Evolutionary conservation across 306 rosid species (phyloP).

Genomic region (Nissolia schottii): DNA sequence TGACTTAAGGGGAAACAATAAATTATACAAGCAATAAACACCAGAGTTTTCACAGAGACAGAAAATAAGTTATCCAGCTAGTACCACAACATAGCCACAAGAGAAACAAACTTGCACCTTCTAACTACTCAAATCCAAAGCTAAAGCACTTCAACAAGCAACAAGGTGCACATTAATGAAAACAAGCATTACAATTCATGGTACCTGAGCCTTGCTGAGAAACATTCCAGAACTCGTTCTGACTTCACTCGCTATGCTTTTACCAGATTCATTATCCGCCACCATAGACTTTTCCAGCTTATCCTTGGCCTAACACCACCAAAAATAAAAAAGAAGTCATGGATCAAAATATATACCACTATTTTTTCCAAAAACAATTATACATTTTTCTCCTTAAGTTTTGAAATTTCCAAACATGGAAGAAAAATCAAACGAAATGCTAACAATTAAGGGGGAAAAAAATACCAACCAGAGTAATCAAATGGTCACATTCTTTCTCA

Average conservation of each 20-base stretch:
- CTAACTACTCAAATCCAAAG: not conserved
- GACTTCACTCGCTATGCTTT: conserved; percentile 68
- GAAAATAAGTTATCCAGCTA: not conserved
- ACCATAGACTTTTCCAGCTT: conserved; percentile 90
- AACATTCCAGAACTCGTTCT: conserved; percentile 98
- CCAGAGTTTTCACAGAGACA: not conserved
- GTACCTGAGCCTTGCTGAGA: conserved; percentile 68
- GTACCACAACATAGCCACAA: not conserved
- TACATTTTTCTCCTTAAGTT: not conserved
- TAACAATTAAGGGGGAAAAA: not conserved
- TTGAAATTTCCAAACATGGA: not conserved
- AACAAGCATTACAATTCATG: not conserved
- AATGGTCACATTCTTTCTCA: conserved; percentile 81
- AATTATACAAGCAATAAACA: not conserved
- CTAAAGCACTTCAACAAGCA: not conserved
- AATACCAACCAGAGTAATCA: conserved; percentile 53
- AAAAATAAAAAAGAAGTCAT: conserved; percentile 8
- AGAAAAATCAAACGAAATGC: not conserved
- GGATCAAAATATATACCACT: not conserved
- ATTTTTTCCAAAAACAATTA: not conserved
- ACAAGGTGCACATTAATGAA: not conserved
- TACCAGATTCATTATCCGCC: conserved; percentile 82
- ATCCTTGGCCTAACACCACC: conserved; percentile 58
- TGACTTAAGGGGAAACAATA: too few relatives aligned
- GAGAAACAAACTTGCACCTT: not conserved